These are phyloP conservation scores for Sugiyamaella chiloensis DNA, from an alignment of 805 yeast species.

Conservation along the genomic window DNA sequence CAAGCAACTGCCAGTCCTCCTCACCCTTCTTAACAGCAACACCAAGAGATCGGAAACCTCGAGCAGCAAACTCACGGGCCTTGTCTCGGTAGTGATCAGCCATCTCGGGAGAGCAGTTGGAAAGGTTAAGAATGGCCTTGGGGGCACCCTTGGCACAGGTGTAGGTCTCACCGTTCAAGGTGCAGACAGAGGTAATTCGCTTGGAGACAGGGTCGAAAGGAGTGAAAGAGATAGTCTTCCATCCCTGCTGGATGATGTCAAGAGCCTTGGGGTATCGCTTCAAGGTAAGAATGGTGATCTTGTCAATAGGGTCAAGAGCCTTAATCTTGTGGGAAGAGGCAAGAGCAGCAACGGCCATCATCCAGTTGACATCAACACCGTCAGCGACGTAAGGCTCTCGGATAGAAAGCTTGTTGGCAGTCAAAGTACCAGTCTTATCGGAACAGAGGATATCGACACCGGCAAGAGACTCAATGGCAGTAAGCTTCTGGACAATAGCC, in stretches of 20 bases:
- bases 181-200: conserved; percentile 91
- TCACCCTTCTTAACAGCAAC: conserved; percentile 99
- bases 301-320: conserved; percentile 96
- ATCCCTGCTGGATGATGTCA: conserved; percentile 40
- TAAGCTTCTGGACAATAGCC: conserved; percentile 93
- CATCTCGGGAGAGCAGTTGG: conserved; percentile 73
- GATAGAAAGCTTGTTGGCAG: conserved; percentile 91
- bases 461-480: conserved; percentile 94
- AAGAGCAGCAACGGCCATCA: conserved; percentile 95
- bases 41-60: conserved; percentile 99
- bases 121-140: conserved; percentile 70
- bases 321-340: conserved; percentile 98
- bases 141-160: conserved; percentile 98
- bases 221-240: conserved; percentile 66
- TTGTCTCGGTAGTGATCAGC: conserved; percentile 93
- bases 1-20: conserved; percentile 97
- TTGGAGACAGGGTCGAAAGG: conserved; percentile 97
- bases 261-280: conserved; percentile 84
- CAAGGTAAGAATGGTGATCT: conserved; percentile 90
- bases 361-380: conserved; percentile 94
- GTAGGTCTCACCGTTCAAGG: conserved; percentile 94
- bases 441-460: conserved; percentile 97
- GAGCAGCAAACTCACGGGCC: conserved; percentile 94
- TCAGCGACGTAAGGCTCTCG: conserved; percentile 98
- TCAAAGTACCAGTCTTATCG: conserved; percentile 95